Conservation (phyloP, 768 basidiomycete species). For the Leccinellum luteum region DNA sequence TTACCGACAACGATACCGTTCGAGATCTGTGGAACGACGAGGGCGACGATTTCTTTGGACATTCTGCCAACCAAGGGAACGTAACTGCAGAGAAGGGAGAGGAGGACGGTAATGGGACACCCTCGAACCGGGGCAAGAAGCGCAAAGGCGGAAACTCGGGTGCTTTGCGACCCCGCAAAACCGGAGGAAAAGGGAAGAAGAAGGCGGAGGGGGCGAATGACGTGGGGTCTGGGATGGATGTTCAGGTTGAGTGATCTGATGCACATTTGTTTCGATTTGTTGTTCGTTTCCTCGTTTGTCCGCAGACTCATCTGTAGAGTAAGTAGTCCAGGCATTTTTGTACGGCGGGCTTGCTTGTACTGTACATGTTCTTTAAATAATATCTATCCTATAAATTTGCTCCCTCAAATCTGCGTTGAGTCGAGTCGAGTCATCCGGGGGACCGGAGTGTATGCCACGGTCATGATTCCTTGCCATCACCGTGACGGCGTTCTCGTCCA, state of each 20-base stretch:
- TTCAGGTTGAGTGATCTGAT: conserved; percentile 25
- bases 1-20: conserved; percentile 37
- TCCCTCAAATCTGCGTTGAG: not conserved
- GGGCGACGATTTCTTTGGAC: conserved; percentile 83
- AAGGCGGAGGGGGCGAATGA: conserved; percentile 29
- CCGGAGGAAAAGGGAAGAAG: conserved; percentile 34
- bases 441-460: not conserved
- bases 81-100: conserved; percentile 23
- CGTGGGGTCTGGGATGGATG: conserved; percentile 24
- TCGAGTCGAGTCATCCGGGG: not conserved
- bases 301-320: conserved; percentile 30
- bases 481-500: not conserved
- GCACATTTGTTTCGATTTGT: conserved; percentile 9
- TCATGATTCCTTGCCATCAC: not conserved
- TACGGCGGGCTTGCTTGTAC: conserved; percentile 27
- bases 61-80: conserved; percentile 36
- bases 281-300: conserved; percentile 11
- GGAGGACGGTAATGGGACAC: conserved; percentile 29
- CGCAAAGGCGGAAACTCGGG: conserved; percentile 28
- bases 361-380: conserved; percentile 29
- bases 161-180: conserved; percentile 26
- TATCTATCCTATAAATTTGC: conserved; percentile 13
- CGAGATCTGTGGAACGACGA: conserved; percentile 85
- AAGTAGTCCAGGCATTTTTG: conserved; percentile 29
- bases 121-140: conserved; percentile 32